Evolutionary conservation across 1,139 yeast species (phyloP), one percentile per base, ranked within the genome.

Genomic region (Pichia sp.): DNA sequence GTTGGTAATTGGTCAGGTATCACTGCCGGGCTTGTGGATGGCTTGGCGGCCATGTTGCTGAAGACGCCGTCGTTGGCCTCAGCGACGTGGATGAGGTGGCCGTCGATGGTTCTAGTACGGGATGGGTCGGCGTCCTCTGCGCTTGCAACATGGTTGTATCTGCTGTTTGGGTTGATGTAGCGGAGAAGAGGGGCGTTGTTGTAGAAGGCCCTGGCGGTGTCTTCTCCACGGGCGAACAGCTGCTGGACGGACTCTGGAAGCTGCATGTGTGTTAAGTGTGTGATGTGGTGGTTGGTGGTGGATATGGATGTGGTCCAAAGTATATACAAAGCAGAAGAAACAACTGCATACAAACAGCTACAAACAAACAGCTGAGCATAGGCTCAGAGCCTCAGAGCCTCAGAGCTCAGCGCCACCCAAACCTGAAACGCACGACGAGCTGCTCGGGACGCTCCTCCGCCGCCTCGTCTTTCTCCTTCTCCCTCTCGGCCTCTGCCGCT

Each of bases 11-110:
- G 76, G 2, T 58, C 59, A 36, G 71, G 72, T 17, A 33, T n/a
- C 41, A 68, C 71, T 11, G 71, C 65, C 52, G 81, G 85, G 4
- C 61, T 61, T 0, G 62, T 58, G 1, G 51, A 39, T 9, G 80
- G 77, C 61, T 90, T 91, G 6, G 98, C 98, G 61, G 86, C 79
- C 58, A 93, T 68, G 65, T 93, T 93, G 40, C 94, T 81, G 67
- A 93, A 93, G 8, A 93, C 99, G 10, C 99, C 99, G 65, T 93
- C 99, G 47, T 74, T 75, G 14, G 71, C 63, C 19, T 81, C 74
- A 10, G 85, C 83, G 45, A 57, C 52, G 27, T 47, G 48, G 4
- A 50, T 50, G 19, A 46, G 40, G 34, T 50, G 50, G 3, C 53
- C 53, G 11, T 50, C 32, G 10, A 50, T 42, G 9, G 42, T 47